phyloP scores from a whole-genome alignment of 2,329 filamentous ascomycete genomes.

The Tolypocladium sp. region DNA sequence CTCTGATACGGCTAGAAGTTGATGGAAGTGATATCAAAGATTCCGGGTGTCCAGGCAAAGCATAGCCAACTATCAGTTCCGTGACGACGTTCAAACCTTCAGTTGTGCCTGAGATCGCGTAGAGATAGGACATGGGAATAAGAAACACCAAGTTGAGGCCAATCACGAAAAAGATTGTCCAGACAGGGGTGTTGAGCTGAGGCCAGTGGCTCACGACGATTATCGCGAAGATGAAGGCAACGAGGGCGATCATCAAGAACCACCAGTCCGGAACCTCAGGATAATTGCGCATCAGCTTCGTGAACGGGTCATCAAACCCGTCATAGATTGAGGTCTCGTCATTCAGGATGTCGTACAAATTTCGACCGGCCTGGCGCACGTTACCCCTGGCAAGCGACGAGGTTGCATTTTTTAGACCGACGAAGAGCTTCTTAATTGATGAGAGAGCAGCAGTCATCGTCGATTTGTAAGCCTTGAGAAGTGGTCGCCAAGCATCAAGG shows the following conservation, averaged over 20 bases:
- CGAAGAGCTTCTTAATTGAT: slow-evolving; percentile 3
- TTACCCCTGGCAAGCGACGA: slow-evolving; percentile 20
- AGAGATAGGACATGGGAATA: slow-evolving; percentile 29
- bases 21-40: background rate
- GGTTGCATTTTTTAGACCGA: slow-evolving; percentile 15
- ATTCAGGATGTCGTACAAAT: slow-evolving; percentile 21
- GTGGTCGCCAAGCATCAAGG: slow-evolving; percentile 22
- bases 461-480: slow-evolving; percentile 20
- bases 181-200: slow-evolving; percentile 17
- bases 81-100: slow-evolving; percentile 39
- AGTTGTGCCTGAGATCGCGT: slow-evolving; percentile 32
- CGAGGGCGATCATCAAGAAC: slow-evolving; percentile 14
- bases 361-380: slow-evolving; percentile 17
- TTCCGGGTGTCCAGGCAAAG: slow-evolving; percentile 23
- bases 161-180: slow-evolving; percentile 21
- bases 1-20: background rate
- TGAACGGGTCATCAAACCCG: slow-evolving; percentile 32
- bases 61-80: slow-evolving; percentile 22
- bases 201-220: slow-evolving; percentile 19
- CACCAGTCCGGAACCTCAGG: slow-evolving; percentile 41
- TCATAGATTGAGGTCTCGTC: slow-evolving; percentile 29
- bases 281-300: slow-evolving; percentile 31
- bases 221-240: slow-evolving; percentile 21
- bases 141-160: slow-evolving; percentile 28
- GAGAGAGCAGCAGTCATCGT: slow-evolving; percentile 12